Evolutionary conservation across 352 stramenopile species (phyloP), one percentile per base, ranked within the genome.

Genomic region (Pythium rishiriense): DNA sequence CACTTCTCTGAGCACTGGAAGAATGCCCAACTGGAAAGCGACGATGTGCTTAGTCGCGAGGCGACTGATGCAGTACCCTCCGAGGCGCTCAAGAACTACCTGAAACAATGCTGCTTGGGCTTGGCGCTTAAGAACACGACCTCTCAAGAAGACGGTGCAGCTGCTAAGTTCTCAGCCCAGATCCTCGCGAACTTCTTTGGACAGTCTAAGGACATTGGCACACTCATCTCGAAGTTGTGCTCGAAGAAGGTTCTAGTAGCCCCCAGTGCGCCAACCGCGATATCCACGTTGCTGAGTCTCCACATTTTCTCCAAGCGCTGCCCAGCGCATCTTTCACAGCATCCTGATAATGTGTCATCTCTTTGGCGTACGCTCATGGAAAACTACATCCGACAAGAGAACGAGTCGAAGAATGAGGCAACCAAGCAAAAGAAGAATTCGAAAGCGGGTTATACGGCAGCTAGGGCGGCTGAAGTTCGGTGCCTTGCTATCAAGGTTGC

Each of bases 231-330:
- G 5, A 79, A 78, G 53, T 47, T 94, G n/a, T 87, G 75, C 43
- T 69, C 70, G 12, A 87, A 86, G 43, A 78, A 87, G 41, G 67
- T 73, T 0, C 62, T 91, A 7, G 58, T 45, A 0, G 69, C 63
- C 8, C 63, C 64, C 10, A 58, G 66, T 21, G n/a, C 62, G 14
- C 22, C 58, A 19, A 61, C 64, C 5, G 59, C 70, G 4, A 28
- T 79, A 11, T 72, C 80, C 25, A 73, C 64, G 8, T 66, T 93
- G 22, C 75, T 90, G 46, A 90, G 82, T 50, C 67, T 94, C 1
- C 56, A 80, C 60, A 72, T 90, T 14, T 83, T 94, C 12, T 53
- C 74, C 8, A 94, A 92, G 68, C 75, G 68, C 11, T 89, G 76
- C 47, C 52, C 68, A 28, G 17, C 57, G 14, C 60, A 63, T 46